These are phyloP conservation scores for Meripilus lineatus DNA, from an alignment of 1,284 basidiomycete genomes.

Conservation along the genomic window DNA sequence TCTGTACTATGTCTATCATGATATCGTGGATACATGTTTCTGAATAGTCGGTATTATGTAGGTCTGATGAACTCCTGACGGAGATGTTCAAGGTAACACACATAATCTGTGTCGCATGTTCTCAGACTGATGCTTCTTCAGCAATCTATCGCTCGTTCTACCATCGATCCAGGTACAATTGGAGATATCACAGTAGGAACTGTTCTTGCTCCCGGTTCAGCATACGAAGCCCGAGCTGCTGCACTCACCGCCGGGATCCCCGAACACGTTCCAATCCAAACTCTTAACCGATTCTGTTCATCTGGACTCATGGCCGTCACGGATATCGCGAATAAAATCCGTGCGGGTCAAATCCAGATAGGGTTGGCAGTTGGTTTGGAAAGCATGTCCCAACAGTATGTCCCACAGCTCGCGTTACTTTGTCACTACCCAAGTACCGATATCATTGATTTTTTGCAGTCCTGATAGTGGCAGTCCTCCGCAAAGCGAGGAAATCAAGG, in stretches of 20 bases:
- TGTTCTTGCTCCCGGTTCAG: conserved; percentile 54
- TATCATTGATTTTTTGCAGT: conserved; percentile 33
- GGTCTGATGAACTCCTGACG: conserved; percentile 72
- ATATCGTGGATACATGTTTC: conserved; percentile 1
- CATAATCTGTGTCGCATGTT: conserved; percentile 11
- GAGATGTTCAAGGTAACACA: conserved; percentile 80
- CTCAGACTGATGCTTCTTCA: conserved; percentile 23
- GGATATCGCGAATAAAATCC: conserved; percentile 77
- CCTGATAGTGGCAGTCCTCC: conserved; percentile 60
- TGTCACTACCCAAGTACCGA: conserved; percentile 1
- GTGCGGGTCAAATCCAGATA: conserved; percentile 77
- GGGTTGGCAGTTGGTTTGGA: conserved; percentile 84
- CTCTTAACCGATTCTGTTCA: conserved; percentile 77
- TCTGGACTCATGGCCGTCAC: conserved; percentile 73
- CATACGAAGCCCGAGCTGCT: conserved; percentile 67
- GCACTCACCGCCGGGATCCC: conserved; percentile 82
- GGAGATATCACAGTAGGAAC: conserved; percentile 80
- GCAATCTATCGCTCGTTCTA: conserved; percentile 58
- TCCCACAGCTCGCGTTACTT: conserved; percentile 6
- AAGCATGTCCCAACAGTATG: conserved; percentile 76
- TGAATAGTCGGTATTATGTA: conserved; percentile 20
- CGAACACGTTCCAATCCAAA: conserved; percentile 69
- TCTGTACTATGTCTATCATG: conserved; percentile 22
- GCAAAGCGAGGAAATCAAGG: conserved; percentile 46
- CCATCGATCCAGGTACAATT: conserved; percentile 64